Conservation (phyloP, 2,329 filamentous ascomycete species). For the Aspergillus sp. region DNA sequence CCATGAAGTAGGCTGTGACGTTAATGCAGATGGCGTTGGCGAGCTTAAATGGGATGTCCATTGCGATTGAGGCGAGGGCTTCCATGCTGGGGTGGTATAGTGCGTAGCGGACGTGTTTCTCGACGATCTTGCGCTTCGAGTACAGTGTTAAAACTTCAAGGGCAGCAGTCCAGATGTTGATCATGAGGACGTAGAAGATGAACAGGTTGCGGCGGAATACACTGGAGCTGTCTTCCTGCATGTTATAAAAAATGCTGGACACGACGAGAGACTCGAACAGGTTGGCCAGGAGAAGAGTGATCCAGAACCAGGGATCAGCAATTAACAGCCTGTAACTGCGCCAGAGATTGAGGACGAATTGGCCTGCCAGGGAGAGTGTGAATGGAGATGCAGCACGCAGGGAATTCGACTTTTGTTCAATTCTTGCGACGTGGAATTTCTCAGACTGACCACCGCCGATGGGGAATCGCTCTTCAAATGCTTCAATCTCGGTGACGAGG, state of each 20-base stretch:
- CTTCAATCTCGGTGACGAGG: slow-evolving; percentile 46
- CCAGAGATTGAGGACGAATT: too few relatives aligned
- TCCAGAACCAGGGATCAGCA: too few relatives aligned
- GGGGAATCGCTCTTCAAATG: slow-evolving; percentile 44
- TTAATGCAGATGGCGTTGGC: slow-evolving; percentile 70
- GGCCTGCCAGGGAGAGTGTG: too few relatives aligned
- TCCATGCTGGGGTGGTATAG: slow-evolving; percentile 88
- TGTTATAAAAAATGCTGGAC: too few relatives aligned
- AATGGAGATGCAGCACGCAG: too few relatives aligned
- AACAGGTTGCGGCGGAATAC: too few relatives aligned
- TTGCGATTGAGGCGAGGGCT: slow-evolving; percentile 80
- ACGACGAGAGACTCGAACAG: too few relatives aligned
- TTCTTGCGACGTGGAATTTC: slow-evolving; percentile 43
- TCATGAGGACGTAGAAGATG: neutral
- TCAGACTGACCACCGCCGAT: slow-evolving; percentile 42
- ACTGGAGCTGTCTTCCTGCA: too few relatives aligned
- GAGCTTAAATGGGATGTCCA: slow-evolving; percentile 81
- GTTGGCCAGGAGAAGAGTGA: too few relatives aligned
- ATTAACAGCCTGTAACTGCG: too few relatives aligned
- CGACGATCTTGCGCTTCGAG: slow-evolving; percentile 84
- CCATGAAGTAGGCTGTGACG: slow-evolving; percentile 80
- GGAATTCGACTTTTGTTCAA: slow-evolving; percentile 40
- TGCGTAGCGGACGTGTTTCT: slow-evolving; percentile 86
- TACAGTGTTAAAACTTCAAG: slow-evolving; percentile 77
- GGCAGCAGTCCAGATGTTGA: slow-evolving; percentile 13